Evolutionary conservation across 1,139 yeast genomes (phyloP).

Genomic region (Blastobotrys petasosporus): DNA sequence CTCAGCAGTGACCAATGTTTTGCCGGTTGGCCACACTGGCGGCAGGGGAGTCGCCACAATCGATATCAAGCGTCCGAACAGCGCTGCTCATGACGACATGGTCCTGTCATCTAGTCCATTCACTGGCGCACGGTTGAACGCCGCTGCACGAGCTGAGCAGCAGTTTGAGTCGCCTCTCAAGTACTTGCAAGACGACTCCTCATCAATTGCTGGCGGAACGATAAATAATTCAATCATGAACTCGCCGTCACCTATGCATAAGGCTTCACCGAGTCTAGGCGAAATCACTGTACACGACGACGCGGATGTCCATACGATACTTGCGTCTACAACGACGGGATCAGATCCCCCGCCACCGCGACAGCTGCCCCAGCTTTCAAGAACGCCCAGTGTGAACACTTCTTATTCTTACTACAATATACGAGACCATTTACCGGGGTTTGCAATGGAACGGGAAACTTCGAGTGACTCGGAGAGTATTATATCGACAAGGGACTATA

Average conservation of each 20-base stretch:
- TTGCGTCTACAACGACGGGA: conserved; percentile 2
- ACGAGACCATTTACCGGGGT: conserved; percentile 27
- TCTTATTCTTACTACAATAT: conserved; percentile 20
- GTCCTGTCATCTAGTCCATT: conserved; percentile 5
- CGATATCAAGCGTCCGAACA: not conserved
- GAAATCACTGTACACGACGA: conserved; percentile 12
- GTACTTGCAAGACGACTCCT: conserved; percentile 11
- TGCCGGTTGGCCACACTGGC: conserved; percentile 16
- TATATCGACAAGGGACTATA: conserved; percentile 22
- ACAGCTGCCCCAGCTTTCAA: conserved; percentile 16
- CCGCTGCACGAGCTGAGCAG: not conserved
- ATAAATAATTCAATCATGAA: conserved; percentile 7
- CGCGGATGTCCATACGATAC: conserved; percentile 5
- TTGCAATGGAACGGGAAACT: conserved; percentile 26
- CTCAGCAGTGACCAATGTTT: conserved; percentile 25
- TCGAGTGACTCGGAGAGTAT: conserved; percentile 30
- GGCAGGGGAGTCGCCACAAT: not conserved
- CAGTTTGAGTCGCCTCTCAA: conserved; percentile 10
- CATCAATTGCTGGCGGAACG: conserved; percentile 2
- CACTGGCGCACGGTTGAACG: conserved; percentile 8
- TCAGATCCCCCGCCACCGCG: conserved; percentile 1
- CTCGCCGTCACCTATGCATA: conserved; percentile 16
- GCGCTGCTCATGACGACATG: not conserved
- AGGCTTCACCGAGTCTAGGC: conserved; percentile 18
- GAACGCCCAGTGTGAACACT: conserved; percentile 23